Evolutionary conservation across 73 alveolate genomes (phyloP), one percentile per base, ranked within the genome.

Genomic region (Breviolum minutum): DNA sequence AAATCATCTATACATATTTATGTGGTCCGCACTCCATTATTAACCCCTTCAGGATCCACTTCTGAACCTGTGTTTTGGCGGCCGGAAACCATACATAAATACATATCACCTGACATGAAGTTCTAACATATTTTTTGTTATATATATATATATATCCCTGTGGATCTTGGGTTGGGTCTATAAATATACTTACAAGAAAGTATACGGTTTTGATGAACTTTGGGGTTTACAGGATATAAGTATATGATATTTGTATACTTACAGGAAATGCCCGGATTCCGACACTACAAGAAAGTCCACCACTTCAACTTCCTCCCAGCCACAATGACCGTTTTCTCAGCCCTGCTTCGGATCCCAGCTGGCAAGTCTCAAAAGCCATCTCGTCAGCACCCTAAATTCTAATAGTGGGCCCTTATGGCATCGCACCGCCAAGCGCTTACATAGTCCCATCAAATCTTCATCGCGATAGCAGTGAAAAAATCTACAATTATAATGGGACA

Each of bases 111-210:
- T n/a, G n/a, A n/a, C n/a, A n/a, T n/a, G n/a, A n/a, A n/a, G n/a
- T n/a, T n/a, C n/a, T n/a, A n/a, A n/a, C n/a, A n/a, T n/a, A n/a
- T n/a, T n/a, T n/a, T n/a, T n/a, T n/a, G n/a, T n/a, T n/a, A n/a
- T n/a, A n/a, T n/a, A n/a, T n/a, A n/a, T n/a, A n/a, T n/a, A n/a
- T 40, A 22, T 68, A 17, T 24, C 92, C 92, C 92, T 83, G 92
- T 2, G n/a, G 76, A 60, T 83, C 92, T 20, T 61, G 17, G 26
- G 92, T 11, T 61, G 63, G 92, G 19, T 0, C 92, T 83, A 83
- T 83, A 12, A 20, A 74, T n/a, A 71, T 61, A 83, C 92, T 83
- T 61, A 83, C 26, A 22, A 5, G 73, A 83, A 60, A 83, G 74
- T 61, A 22, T 1, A 0, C 8, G n/a, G 54, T 20, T 20, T 61